Conservation (phyloP, 768 basidiomycete species). For the Lentinula detonsa region DNA sequence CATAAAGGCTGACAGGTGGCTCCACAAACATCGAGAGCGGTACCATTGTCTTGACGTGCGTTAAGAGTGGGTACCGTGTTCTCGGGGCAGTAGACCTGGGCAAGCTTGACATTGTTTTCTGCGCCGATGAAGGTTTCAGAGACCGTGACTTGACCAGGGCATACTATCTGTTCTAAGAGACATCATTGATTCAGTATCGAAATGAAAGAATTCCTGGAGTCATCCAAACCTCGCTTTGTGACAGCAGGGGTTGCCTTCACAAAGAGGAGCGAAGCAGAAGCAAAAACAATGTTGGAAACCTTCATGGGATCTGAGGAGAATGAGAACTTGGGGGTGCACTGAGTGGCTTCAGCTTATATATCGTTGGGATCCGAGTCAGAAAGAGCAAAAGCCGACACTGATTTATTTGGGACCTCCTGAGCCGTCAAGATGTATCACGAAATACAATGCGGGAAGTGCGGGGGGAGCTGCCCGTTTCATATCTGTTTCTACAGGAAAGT, state of each 20-base stretch:
- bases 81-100: conserved; percentile 24
- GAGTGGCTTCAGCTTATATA: background rate
- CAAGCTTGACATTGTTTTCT: conserved; percentile 35
- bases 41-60: background rate
- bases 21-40: background rate
- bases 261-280: background rate
- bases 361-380: no score
- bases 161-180: background rate
- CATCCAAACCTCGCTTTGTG: background rate
- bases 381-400: background rate
- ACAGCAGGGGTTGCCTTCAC: background rate
- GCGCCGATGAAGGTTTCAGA: conserved; percentile 31
- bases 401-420: background rate
- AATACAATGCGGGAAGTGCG: background rate
- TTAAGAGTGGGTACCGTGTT: conserved; percentile 3
- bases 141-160: background rate
- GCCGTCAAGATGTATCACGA: background rate
- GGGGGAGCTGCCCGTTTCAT: background rate
- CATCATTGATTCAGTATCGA: background rate
- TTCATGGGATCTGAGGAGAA: background rate
- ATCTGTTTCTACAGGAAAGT: background rate
- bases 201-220: background rate
- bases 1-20: background rate
- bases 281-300: background rate
- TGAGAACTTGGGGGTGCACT: background rate